Conservation (phyloP, 441 rosid species). For the Manihot esculenta region DNA sequence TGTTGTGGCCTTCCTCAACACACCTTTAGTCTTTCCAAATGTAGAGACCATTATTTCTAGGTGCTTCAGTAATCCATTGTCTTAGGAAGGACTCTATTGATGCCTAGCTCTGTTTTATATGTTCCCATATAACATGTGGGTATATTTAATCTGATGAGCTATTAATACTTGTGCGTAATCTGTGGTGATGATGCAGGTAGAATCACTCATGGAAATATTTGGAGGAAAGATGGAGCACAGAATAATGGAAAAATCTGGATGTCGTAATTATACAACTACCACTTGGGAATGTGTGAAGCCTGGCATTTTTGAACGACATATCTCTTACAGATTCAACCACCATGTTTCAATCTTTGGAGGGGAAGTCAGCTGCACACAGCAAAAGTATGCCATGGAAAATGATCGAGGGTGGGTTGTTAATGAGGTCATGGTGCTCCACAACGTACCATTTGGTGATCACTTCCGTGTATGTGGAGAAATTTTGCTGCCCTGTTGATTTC, state of each 20-base stretch:
- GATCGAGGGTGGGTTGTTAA: conserved; percentile 63
- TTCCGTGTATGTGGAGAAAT: conserved; percentile 42
- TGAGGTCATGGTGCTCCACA: conserved; percentile 61
- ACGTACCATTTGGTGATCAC: conserved; percentile 66
- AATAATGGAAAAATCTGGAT: conserved; percentile 78
- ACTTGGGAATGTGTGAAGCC: conserved; percentile 54
- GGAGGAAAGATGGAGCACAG: conserved; percentile 66
- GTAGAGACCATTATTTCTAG: background rate
- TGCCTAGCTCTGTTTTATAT: background rate
- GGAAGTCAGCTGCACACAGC: conserved; percentile 68
- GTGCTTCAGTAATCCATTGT: background rate
- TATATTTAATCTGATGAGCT: background rate
- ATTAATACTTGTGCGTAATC: background rate
- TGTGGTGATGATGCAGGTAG: conserved; percentile 38
- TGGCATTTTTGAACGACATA: conserved; percentile 46
- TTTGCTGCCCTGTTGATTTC: background rate
- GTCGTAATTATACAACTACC: conserved; percentile 51
- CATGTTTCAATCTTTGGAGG: conserved; percentile 76
- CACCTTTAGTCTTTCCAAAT: background rate
- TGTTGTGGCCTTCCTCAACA: background rate
- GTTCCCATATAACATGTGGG: background rate
- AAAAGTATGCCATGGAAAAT: conserved; percentile 39
- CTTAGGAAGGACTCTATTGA: background rate
- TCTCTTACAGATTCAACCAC: conserved; percentile 61
- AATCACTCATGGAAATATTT: conserved; percentile 59